Conservation (phyloP, 306 rosid species). For the Malus orientalis region DNA sequence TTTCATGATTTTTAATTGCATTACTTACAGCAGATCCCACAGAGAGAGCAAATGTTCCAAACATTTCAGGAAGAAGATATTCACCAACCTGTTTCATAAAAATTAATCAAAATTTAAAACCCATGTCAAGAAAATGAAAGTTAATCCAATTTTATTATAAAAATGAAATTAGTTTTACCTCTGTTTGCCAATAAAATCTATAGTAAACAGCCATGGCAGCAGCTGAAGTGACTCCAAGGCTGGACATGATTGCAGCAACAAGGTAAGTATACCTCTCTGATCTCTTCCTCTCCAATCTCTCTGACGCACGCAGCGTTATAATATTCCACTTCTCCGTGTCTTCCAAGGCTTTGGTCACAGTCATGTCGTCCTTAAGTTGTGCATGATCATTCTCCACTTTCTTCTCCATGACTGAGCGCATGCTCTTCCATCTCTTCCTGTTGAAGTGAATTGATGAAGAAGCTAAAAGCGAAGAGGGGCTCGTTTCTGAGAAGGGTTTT, state of each 20-base stretch:
- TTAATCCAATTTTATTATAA: no score
- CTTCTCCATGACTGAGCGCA: not conserved
- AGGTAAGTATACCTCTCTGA: constrained; percentile 57
- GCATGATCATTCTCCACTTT: constrained; percentile 10
- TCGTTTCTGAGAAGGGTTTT: constrained; percentile 5
- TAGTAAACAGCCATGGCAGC: constrained; percentile 66
- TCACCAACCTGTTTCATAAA: constrained; percentile 50
- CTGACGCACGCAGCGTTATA: constrained; percentile 3
- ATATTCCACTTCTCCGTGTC: not conserved
- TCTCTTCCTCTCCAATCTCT: constrained; percentile 49
- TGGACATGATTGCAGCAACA: constrained; percentile 67
- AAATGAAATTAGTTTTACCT: constrained; percentile 23
- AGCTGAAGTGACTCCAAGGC: constrained; percentile 67
- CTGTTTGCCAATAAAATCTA: constrained; percentile 75
- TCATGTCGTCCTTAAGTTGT: not conserved
- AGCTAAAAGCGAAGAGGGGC: not conserved
- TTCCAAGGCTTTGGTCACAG: not conserved
- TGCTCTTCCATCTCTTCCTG: constrained; percentile 11
- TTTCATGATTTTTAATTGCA: not conserved
- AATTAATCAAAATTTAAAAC: not conserved
- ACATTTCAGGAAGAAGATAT: constrained; percentile 60
- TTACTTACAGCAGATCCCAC: constrained; percentile 62
- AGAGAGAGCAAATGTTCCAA: constrained; percentile 64
- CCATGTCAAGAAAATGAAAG: not conserved
- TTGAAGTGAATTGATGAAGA: not conserved